These are phyloP conservation scores for Eucalyptus regnans DNA, from an alignment of 345 rosid species.

Conservation along the genomic window DNA sequence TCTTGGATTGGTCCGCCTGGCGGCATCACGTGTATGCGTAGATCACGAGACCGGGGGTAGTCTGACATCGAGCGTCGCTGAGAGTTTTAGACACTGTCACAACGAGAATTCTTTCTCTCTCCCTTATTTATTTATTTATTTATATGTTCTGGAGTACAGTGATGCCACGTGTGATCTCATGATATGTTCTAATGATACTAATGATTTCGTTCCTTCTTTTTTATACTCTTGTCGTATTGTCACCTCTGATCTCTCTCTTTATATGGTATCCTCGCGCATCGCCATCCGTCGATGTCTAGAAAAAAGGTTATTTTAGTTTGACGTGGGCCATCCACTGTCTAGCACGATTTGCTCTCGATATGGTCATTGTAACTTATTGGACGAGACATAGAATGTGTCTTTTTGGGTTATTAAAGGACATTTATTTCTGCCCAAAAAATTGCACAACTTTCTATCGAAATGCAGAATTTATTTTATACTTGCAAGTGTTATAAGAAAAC, in stretches of 20 bases:
- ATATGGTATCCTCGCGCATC: background rate
- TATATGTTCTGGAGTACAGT: background rate
- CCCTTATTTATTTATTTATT: background rate
- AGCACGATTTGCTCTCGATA: background rate
- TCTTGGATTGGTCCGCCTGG: background rate
- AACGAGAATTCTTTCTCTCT: background rate
- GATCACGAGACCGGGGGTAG: background rate
- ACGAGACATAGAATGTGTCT: background rate
- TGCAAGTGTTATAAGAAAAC: background rate
- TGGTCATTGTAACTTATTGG: background rate
- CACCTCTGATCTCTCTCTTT: background rate
- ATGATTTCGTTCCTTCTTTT: background rate
- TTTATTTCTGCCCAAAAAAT: background rate
- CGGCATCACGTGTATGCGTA: background rate
- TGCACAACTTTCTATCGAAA: background rate
- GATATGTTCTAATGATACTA: background rate
- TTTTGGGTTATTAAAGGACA: background rate
- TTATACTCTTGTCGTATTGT: background rate
- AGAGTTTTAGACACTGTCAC: background rate
- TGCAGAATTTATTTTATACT: background rate
- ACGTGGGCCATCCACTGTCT: background rate
- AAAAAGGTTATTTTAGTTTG: background rate
- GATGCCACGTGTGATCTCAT: background rate
- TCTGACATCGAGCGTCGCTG: background rate
- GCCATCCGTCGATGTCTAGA: background rate